Evolutionary conservation across 768 basidiomycete species (phyloP), one percentile per base, ranked within the genome.

Genomic region (Tephrocybe rancida): DNA sequence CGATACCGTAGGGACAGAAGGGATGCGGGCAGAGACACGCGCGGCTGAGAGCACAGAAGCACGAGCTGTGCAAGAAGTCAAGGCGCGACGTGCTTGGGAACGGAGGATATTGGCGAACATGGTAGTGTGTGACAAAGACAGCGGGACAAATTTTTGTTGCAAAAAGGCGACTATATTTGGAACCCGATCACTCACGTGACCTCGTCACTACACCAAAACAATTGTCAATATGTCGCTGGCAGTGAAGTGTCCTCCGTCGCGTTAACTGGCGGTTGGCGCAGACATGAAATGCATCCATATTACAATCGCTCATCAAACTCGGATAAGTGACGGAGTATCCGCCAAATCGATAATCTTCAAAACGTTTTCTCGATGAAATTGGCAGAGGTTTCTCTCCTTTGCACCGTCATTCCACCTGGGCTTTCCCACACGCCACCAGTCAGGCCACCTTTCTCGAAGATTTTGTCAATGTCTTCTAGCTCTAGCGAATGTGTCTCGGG

Each of bases 401-500:
- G 52, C 14, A 73, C 66, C 4, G 72, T 74, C 11, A 62, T 58
- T 9, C 71, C 70, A 4, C 70, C 72, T 3, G 63, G 64, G 42
- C 71, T 72, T 18, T 61, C 58, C 70, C 69, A 73, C 3, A 75
- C 74, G 1, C 75, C 74, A 8, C 73, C 74, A 19, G 74, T 76
- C 30, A 76, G 63, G 5, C 73, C 73, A 7, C 73, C 71, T 52
- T 73, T 73, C 52, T 76, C 69, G 53, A 75, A 71, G 39, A 75
- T 72, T 22, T 70, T 65, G 37, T 76, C 71, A 21, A 73, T 65
- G 48, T 71, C 72, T 49, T 75, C 74, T 25, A 75, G 62, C 53
- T 75, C 71, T 14, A 73, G 64, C 4, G 72, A 72, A 43, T 70
- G 62, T 22, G 73, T 75, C 55, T 72, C 67, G 1, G 67, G 68